Conservation (phyloP, 2,329 filamentous ascomycete genomes). For the Stenocarpella maydis region DNA sequence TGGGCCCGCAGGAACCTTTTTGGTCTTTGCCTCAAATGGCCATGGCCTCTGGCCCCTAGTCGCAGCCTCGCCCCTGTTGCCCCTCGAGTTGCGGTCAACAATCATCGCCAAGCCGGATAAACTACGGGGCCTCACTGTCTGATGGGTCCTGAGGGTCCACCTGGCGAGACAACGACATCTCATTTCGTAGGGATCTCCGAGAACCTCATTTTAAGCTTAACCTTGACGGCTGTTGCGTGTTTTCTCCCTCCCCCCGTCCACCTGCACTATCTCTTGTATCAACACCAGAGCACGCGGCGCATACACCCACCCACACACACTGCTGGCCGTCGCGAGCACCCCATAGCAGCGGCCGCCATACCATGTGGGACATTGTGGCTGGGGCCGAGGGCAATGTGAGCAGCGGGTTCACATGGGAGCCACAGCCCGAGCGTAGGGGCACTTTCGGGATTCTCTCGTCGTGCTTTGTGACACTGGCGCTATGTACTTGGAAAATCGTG, state of each 20-base stretch:
- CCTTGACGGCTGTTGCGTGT: not conserved
- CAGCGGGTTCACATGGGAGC: constrained; percentile 16
- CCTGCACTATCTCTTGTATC: not conserved
- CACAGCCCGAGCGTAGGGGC: constrained; percentile 21
- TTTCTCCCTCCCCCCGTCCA: not conserved
- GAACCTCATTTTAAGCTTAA: constrained; percentile 19
- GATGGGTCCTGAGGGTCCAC: constrained; percentile 2
- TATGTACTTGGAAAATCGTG: constrained; percentile 31
- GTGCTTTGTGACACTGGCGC: constrained; percentile 29
- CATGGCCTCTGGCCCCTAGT: constrained; percentile 1
- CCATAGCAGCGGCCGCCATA: constrained; percentile 10
- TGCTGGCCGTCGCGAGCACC: not conserved
- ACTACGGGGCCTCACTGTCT: constrained; percentile 29
- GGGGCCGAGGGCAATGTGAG: constrained; percentile 24
- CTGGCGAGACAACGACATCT: not conserved
- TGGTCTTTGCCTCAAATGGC: not conserved
- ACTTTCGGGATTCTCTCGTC: constrained; percentile 27
- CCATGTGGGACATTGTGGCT: constrained; percentile 32
- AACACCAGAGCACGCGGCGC: not conserved
- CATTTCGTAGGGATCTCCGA: not conserved
- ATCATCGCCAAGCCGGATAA: constrained; percentile 19
- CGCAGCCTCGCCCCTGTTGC: not conserved
- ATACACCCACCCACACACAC: not conserved
- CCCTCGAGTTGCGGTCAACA: constrained; percentile 21
- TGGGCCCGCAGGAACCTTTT: not conserved